Evolutionary conservation across 768 basidiomycete genomes (phyloP), one percentile per base, ranked within the genome.

Genomic region (Boletellus sp.): DNA sequence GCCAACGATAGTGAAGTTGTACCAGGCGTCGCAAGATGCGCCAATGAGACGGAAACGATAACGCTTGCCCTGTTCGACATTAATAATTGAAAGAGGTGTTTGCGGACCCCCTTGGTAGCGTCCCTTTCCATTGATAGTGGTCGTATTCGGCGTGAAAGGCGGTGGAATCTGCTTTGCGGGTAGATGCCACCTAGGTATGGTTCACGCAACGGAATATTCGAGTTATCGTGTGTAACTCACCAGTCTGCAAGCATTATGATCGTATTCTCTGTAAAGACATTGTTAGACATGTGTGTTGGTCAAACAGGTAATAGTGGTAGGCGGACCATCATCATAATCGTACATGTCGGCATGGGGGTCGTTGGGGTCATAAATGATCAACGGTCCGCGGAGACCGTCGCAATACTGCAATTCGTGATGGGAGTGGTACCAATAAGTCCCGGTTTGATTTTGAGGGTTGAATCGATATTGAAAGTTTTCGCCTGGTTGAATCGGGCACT

Each of bases 371-470:
- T 77, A 78, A 26, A 78, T 68, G 9, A 78, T 61, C 36, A 78
- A 49, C 0, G 73, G 65, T 15, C 75, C 75, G 16, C 73, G 67
- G 22, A 73, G 58, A 15, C 75, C 73, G 33, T 76, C 74, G 39
- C 76, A 75, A 20, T 66, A 68, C 55, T 76, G 75, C 13, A 62
- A 56, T 5, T 50, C 51, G 24, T 69, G 54, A 52, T 77, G 76
- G 22, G 72, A 73, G 49, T 77, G 76, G 42, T 76, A 77, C 77
- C 77, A 79, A 48, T 67, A 79, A 0, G 75, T 78, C 6, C 77
- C 78, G 2, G 73, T 63, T 48, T 76, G 73, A 24, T 65, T 58
- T 15, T 58, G 45, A 38, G 60, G 60, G n/a, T 60, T 62, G 61
- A 78, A 77, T 32, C 68, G 63, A 52, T 78, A 76, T 31, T 65